A percentile compares a stretch with the other conserved stretches of the same genome.
Conservation (phyloP, 768 basidiomycete genomes). For the Tylopilus vinaceipallidus region DNA sequence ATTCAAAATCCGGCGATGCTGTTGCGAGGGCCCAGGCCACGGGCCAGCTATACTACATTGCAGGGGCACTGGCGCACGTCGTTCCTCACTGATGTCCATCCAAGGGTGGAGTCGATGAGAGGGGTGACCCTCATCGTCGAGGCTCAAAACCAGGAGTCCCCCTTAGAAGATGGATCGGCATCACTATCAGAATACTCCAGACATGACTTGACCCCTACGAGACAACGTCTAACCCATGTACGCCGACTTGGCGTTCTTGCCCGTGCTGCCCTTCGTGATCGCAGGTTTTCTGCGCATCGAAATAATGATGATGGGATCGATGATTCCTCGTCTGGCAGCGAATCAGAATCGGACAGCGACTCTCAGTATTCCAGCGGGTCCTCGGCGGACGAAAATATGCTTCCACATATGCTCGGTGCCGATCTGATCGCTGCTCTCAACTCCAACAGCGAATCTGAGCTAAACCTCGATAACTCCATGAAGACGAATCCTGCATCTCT, state of each 20-base stretch:
- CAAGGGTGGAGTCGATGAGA: not conserved
- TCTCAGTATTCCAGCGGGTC: constrained; percentile 22
- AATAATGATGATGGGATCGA: not conserved
- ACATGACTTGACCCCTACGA: not conserved
- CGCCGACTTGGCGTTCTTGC: constrained; percentile 18
- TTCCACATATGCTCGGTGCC: constrained; percentile 26
- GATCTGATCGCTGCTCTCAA: constrained; percentile 29
- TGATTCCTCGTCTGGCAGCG: constrained; percentile 14
- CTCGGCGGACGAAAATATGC: constrained; percentile 18
- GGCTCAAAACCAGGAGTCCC: not conserved
- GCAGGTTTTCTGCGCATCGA: constrained; percentile 6
- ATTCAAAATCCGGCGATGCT: not conserved
- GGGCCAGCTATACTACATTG: not conserved
- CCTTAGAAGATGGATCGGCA: not conserved
- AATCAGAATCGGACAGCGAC: constrained; percentile 16
- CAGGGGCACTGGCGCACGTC: constrained; percentile 2
- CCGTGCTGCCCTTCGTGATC: constrained; percentile 22
- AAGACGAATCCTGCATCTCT: not conserved
- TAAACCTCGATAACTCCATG: constrained; percentile 10
- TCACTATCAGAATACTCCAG: not conserved
- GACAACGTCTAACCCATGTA: not conserved
- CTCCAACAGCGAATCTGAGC: constrained; percentile 24
- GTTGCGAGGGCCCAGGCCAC: constrained; percentile 3
- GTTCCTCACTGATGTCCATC: not conserved
- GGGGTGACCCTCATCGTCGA: not conserved